These are phyloP conservation scores for Pezicula neosporulosa DNA, from an alignment of 2,329 filamentous ascomycete genomes.

Conservation along the genomic window DNA sequence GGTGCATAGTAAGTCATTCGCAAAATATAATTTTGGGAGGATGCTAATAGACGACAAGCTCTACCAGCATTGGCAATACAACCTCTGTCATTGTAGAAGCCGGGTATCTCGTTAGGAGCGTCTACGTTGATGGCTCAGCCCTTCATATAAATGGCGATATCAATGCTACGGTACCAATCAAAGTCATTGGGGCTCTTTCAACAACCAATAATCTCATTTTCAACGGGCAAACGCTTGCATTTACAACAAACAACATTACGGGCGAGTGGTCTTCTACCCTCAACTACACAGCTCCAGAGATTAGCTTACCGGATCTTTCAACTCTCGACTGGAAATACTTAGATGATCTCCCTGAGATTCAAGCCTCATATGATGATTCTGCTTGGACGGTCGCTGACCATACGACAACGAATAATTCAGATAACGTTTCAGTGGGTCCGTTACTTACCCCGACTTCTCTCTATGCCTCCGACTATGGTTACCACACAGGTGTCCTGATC, in stretches of 20 bases:
- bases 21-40: background rate
- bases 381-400: conserved; percentile 60
- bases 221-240: conserved; percentile 46
- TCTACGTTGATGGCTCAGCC: conserved; percentile 48
- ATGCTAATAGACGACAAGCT: conserved; percentile 13
- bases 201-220: conserved; percentile 53
- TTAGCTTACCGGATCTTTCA: conserved; percentile 55
- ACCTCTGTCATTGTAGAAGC: conserved; percentile 58
- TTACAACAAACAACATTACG: conserved; percentile 38
- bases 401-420: conserved; percentile 57
- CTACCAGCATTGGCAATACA: conserved; percentile 28
- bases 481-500: conserved; percentile 63
- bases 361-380: conserved; percentile 62
- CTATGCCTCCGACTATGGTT: conserved; percentile 71
- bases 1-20: conserved; percentile 24
- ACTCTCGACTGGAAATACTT: conserved; percentile 64
- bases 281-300: conserved; percentile 43
- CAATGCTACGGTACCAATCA: conserved; percentile 64
- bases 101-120: conserved; percentile 61
- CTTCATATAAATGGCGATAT: conserved; percentile 68
- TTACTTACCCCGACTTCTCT: conserved; percentile 62
- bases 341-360: conserved; percentile 69
- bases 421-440: conserved; percentile 16
- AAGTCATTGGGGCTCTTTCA: conserved; percentile 61
- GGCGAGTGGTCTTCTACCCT: conserved; percentile 47